These are phyloP conservation scores for Mortierella polycephala DNA, from an alignment of 371 early-diverging fungal genomes.

Conservation along the genomic window DNA sequence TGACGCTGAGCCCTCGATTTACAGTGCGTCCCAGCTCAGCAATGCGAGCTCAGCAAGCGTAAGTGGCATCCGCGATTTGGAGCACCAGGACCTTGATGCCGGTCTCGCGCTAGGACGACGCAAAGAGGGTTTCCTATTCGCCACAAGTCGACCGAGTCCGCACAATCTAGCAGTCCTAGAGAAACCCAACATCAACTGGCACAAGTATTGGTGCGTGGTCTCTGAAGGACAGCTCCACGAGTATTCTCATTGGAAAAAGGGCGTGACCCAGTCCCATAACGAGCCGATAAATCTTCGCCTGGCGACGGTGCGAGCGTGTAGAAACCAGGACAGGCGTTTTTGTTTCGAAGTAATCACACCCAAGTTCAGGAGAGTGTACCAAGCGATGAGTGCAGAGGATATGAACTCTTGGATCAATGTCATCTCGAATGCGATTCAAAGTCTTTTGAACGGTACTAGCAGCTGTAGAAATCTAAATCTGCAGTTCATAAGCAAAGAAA, in stretches of 20 bases:
- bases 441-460: conserved; percentile 70
- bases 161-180: conserved; percentile 45
- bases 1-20: not conserved
- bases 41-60: conserved; percentile 54
- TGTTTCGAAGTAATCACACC: conserved; percentile 82
- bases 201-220: conserved; percentile 80
- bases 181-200: conserved; percentile 40
- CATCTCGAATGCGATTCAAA: conserved; percentile 78
- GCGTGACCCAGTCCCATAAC: conserved; percentile 65
- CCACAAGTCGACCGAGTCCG: conserved; percentile 64
- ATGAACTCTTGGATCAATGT: conserved; percentile 74
- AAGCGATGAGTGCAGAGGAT: conserved; percentile 78
- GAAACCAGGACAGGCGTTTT: conserved; percentile 78
- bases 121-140: conserved; percentile 76
- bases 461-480: conserved; percentile 17
- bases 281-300: conserved; percentile 76
- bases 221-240: conserved; percentile 80
- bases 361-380: conserved; percentile 72
- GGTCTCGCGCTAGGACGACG: conserved; percentile 57
- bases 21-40: not conserved
- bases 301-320: conserved; percentile 81
- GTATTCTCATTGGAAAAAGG: conserved; percentile 79
- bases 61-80: conserved; percentile 74
- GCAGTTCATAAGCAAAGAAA: conserved; percentile 10
- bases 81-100: conserved; percentile 63